These are phyloP conservation scores for baker's yeast (Saccharomyces cerevisiae) DNA, from an alignment of 805 yeast species.

Conservation along the genomic window DNA sequence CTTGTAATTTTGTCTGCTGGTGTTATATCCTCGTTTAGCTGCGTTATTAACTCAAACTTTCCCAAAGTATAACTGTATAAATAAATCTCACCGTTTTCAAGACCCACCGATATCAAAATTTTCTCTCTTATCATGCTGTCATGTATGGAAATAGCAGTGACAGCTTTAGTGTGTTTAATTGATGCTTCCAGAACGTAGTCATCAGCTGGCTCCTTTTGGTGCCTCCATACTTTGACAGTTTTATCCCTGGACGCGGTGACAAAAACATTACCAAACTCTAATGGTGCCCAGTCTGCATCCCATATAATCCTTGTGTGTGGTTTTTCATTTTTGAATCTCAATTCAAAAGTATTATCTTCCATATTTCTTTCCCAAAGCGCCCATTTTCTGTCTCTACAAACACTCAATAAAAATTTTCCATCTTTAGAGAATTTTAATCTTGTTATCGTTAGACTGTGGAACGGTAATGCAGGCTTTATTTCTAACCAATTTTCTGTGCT, in stretches of 20 bases:
- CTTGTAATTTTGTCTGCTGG: conserved; percentile 61
- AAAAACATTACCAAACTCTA: conserved; percentile 41
- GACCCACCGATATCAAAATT: conserved; percentile 50
- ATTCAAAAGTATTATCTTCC: conserved; percentile 33
- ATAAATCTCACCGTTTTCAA: conserved; percentile 56
- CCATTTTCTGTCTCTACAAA: conserved; percentile 83
- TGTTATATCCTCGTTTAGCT: conserved; percentile 34
- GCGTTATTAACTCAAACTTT: conserved; percentile 24
- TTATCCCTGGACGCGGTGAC: conserved; percentile 86
- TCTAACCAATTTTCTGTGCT: conserved; percentile 56
- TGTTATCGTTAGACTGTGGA: conserved; percentile 82
- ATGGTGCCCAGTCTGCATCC: conserved; percentile 87
- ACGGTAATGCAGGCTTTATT: conserved; percentile 45
- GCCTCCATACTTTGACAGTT: conserved; percentile 63
- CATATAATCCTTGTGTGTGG: conserved; percentile 91
- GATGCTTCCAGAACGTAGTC: conserved; percentile 33
- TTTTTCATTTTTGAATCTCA: conserved; percentile 41
- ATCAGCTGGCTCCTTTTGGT: conserved; percentile 29
- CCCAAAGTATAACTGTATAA: conserved; percentile 34
- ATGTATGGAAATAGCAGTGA: conserved; percentile 58
- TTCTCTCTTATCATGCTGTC: conserved; percentile 25
- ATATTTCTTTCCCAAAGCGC: conserved; percentile 56
- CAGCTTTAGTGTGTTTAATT: conserved; percentile 45
- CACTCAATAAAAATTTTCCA: conserved; percentile 57
- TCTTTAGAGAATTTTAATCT: conserved; percentile 68